phyloP scores from a whole-genome alignment of 768 basidiomycete species.

The Ramaria sp. region DNA sequence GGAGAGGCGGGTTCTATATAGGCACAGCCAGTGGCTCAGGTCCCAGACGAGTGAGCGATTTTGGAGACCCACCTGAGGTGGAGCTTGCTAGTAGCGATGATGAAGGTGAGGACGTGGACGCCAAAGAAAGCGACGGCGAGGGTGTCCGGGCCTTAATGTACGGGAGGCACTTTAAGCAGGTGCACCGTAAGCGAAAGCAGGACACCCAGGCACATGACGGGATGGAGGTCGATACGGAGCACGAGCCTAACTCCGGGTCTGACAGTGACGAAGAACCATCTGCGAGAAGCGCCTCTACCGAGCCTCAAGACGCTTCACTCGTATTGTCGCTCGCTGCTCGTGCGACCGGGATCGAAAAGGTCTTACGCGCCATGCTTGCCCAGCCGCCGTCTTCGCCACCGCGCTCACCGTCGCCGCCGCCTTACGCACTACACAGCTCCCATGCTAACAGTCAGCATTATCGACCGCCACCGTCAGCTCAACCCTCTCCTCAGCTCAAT shows the following conservation, averaged over 20 bases:
- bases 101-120: conserved; percentile 6
- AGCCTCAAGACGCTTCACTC: conserved; percentile 48
- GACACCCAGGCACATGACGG: neutral
- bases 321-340: conserved; percentile 58
- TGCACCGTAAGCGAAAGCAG: neutral
- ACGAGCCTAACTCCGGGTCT: neutral
- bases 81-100: conserved; percentile 7
- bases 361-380: conserved; percentile 69
- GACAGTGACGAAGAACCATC: conserved; percentile 19
- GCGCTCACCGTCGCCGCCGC: conserved; percentile 40
- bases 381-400: conserved; percentile 62
- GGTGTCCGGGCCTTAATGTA: conserved; percentile 5
- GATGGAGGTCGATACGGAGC: conserved; percentile 1
- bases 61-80: conserved; percentile 7
- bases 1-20: conserved; percentile 27
- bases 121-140: conserved; percentile 6
- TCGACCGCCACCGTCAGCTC: conserved; percentile 34
- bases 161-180: neutral
- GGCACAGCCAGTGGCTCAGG: conserved; percentile 23
- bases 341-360: conserved; percentile 76
- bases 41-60: neutral
- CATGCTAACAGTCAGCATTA: conserved; percentile 21
- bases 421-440: conserved; percentile 44
- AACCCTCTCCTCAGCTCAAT: conserved; percentile 31
- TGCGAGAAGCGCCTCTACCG: conserved; percentile 43